Evolutionary conservation across 306 rosid species (phyloP), one percentile per base, ranked within the genome.

Genomic region (Medicago lupulina): DNA sequence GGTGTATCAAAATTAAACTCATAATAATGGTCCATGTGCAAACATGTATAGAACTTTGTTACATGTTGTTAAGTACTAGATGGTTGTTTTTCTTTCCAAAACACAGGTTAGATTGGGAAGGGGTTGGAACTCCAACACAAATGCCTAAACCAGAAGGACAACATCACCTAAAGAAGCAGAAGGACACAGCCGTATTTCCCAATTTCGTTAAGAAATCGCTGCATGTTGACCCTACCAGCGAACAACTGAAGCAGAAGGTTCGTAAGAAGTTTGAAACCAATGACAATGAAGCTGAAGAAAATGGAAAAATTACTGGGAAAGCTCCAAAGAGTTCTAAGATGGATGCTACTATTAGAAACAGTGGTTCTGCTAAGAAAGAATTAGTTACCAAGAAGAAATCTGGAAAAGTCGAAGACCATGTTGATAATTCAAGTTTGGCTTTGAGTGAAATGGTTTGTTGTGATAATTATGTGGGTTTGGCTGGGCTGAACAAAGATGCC

Each of bases 101-200:
- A 47, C 40, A 76, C 91, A 89, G 96, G 81, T 81, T 91, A 77
- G 83, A 86, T 40, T 80, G 83, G 92, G 96, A 93, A 38, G 87
- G 92, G 90, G 67, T 65, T 15, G 96, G 91, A 17, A 93, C 97
- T 73, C 97, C 98, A 0, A 91, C 36, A 75, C 85, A 76, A 55
- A 84, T 91, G 93, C 97, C 93, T 0, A 88, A 78, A 72, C 70
- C 93, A 79, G 88, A 87, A 81, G 87, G 8, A 9, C 3, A 66
- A 9, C n/a, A 76, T 75, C 88, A 68, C 71, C 74, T 55, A n/a
- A 80, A 84, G 82, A 88, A 86, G 81, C 88, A 85, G 21, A 91
- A 79, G 80, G 63, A 34, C 7, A 34, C 38, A 34, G 7, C 7
- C 38, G 7, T 7, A 34, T 87, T 93, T 41, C 79, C 84, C 2